Evolutionary conservation across 2,329 filamentous ascomycete species (phyloP).

Genomic region (Orbilia ellipsospora): DNA sequence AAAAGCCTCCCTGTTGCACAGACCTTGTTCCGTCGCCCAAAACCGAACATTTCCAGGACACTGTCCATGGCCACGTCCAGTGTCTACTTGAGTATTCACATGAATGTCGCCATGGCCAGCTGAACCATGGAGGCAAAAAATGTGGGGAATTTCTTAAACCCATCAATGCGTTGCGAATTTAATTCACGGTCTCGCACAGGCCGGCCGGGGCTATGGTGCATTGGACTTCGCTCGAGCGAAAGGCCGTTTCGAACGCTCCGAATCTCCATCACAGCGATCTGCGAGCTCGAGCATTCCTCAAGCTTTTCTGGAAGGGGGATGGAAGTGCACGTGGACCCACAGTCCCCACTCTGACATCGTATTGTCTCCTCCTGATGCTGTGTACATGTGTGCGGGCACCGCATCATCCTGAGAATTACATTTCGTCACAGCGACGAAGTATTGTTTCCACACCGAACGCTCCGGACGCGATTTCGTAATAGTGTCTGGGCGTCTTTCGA

Average conservation of each 20-base stretch:
- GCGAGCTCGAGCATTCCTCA: slow-evolving; percentile 31
- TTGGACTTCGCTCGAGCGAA: slow-evolving; percentile 27
- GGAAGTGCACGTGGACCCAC: slow-evolving; percentile 54
- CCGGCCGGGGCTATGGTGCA: slow-evolving; percentile 13
- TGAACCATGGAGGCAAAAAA: slow-evolving; percentile 6
- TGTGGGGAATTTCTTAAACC: slow-evolving; percentile 7
- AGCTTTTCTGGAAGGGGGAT: slow-evolving; percentile 42
- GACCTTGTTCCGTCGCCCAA: slow-evolving; percentile 15
- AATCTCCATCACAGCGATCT: slow-evolving; percentile 13
- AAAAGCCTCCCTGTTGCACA: slow-evolving; percentile 44
- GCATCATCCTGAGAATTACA: slow-evolving; percentile 15
- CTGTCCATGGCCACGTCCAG: too few relatives aligned
- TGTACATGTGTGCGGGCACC: neutral
- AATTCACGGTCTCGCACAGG: slow-evolving; percentile 11
- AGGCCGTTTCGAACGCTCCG: slow-evolving; percentile 20
- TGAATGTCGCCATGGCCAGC: neutral
- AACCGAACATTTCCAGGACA: too few relatives aligned
- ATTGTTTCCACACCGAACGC: slow-evolving; percentile 35
- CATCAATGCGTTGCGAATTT: slow-evolving; percentile 32
- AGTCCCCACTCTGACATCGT: slow-evolving; percentile 39
- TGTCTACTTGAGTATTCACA: neutral
- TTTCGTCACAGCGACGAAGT: slow-evolving; percentile 43
- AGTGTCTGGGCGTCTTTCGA: slow-evolving; percentile 31
- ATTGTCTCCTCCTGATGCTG: slow-evolving; percentile 31
- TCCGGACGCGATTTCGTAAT: slow-evolving; percentile 49